These are phyloP conservation scores for Endoconidiophora polonica DNA, from an alignment of 2,329 filamentous ascomycete species.

Conservation along the genomic window DNA sequence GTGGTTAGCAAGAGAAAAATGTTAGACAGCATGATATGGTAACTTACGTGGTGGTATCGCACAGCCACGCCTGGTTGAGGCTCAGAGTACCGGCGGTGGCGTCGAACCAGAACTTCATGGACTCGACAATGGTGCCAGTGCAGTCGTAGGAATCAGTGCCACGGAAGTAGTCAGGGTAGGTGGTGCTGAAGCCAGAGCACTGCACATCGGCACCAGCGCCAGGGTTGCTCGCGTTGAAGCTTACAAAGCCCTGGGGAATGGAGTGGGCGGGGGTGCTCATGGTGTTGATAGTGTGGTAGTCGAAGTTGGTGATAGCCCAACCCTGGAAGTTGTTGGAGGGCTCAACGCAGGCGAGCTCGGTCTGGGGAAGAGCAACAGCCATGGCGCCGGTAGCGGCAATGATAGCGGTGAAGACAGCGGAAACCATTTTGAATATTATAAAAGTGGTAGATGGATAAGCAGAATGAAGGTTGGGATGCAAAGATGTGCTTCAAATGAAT, in stretches of 20 bases:
- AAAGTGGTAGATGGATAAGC: not conserved
- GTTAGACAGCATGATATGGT: not conserved
- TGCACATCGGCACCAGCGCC: conserved; percentile 22
- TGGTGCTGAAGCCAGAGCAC: conserved; percentile 27
- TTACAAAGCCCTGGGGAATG: conserved; percentile 29
- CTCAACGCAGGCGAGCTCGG: conserved; percentile 14
- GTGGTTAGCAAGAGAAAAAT: not conserved
- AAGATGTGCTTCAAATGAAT: not conserved
- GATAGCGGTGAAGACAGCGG: conserved; percentile 2
- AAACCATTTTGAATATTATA: conserved; percentile 9
- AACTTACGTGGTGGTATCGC: conserved; percentile 15
- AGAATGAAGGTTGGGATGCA: not conserved
- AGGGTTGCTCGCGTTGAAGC: conserved; percentile 33
- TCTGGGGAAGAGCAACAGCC: conserved; percentile 4
- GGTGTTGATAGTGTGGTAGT: conserved; percentile 31
- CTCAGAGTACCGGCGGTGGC: conserved; percentile 21
- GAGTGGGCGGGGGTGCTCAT: conserved; percentile 37
- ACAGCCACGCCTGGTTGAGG: conserved; percentile 34
- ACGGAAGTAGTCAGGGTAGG: conserved; percentile 34
- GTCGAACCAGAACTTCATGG: conserved; percentile 28
- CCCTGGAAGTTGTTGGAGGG: conserved; percentile 14
- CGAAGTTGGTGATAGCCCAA: conserved; percentile 29
- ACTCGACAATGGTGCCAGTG: conserved; percentile 16
- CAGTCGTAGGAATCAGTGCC: conserved; percentile 30
- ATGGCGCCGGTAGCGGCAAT: conserved; percentile 8